Evolutionary conservation across 192 early-diverging fungal species (phyloP).

Genomic region (Dimargaris xerosporica): DNA sequence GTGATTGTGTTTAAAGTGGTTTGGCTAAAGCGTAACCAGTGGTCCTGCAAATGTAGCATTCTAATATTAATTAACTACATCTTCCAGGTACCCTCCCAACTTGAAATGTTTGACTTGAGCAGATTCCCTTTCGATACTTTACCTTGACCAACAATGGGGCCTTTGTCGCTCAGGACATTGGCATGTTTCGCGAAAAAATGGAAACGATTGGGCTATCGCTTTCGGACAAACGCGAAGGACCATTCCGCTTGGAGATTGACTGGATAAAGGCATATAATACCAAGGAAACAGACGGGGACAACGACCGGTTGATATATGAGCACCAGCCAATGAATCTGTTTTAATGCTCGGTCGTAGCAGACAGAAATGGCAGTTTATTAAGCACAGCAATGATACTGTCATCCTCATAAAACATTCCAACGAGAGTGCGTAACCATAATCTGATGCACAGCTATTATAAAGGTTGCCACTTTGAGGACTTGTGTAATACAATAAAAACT

Average conservation of each 20-base stretch:
- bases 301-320: slow-evolving; percentile 34
- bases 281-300: slow-evolving; percentile 54
- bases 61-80: background rate
- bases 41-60: background rate
- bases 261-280: slow-evolving; percentile 85
- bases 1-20: background rate
- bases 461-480: too few species aligned
- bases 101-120: background rate
- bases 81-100: background rate
- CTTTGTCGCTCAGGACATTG: slow-evolving; percentile 68
- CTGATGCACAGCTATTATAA: too few species aligned
- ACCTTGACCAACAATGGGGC: slow-evolving; percentile 80
- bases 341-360: too few species aligned
- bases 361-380: too few species aligned
- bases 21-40: background rate
- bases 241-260: slow-evolving; percentile 77
- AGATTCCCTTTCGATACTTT: slow-evolving; percentile 90
- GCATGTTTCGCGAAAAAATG: slow-evolving; percentile 71
- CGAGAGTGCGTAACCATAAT: too few species aligned
- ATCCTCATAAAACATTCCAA: too few species aligned
- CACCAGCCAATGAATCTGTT: background rate
- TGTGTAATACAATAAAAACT: too few species aligned
- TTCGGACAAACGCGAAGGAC: slow-evolving; percentile 61
- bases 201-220: slow-evolving; percentile 84
- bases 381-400: too few species aligned